Base-by-base conservation (phyloP, 345 rosid genomes). In the Bretschneidera sinensis region DNA sequence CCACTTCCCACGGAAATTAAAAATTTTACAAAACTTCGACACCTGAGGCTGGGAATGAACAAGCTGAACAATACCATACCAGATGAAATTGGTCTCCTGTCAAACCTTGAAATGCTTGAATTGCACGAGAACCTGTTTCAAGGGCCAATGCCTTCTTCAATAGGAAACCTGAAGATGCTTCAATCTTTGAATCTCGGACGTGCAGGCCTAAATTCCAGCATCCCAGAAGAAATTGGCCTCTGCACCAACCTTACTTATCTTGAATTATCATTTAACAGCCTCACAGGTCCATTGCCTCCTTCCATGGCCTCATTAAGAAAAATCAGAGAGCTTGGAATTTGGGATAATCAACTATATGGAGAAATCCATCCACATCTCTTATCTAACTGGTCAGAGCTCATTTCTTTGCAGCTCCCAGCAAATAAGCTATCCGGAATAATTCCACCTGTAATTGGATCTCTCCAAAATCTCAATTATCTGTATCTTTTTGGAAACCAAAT, bases 391-490 rank as follows among this genome's bases (percentile, higher is more conserved):
- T 56, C 53, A 2, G 65, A 78, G 5, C 51, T 94, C 9, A 59
- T 73, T 24, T 84, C 90, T 8, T 67, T 94, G 1, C 97, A 90
- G 31, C 16, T 90, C 18, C 80, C 95, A 28, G 84, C 82, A 75
- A 94, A 94, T 68, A 75, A 91, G 0, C 72, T 94, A 43, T 67
- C 81, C 4, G 71, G 68, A 56, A 52, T 20, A 51, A 28, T 72
- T 58, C 71, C 68, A 23, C 45, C 60, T 33, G 56, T 61, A 61
- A 72, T 66, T 45, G 64, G 71, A 60, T 51, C 53, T 20, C 67
- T 57, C 17, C 20, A 14, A 3, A 59, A 59, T 51, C 62, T 73
- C 22, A 39, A 67, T 2, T 63, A 62, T 50, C 43, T 72, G 35
- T 62, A 18, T 48, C 63, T 62, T 23, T 56, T 20, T 47, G 23